Evolutionary conservation across 768 basidiomycete genomes (phyloP).

Genomic region (Pholiota molesta): DNA sequence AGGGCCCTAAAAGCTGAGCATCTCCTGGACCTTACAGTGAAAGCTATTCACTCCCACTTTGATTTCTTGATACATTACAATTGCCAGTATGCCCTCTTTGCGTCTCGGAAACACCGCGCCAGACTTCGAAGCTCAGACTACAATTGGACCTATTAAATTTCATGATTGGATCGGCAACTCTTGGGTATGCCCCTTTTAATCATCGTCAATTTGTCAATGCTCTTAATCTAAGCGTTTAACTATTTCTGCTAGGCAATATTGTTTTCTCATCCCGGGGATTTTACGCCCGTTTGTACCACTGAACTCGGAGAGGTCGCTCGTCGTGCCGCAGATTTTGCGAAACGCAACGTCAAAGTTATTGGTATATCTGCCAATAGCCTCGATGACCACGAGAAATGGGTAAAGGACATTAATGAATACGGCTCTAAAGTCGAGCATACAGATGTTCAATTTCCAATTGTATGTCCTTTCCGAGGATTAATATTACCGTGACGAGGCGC

Average conservation of each 20-base stretch:
- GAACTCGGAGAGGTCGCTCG: constrained; percentile 96
- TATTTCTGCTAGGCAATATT: constrained; percentile 61
- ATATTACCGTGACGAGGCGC: neutral
- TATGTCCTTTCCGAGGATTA: constrained; percentile 37
- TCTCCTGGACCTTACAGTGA: neutral
- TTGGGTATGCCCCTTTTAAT: constrained; percentile 62
- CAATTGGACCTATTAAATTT: constrained; percentile 85
- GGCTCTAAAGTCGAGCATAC: constrained; percentile 74
- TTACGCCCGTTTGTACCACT: constrained; percentile 93
- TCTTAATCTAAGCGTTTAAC: neutral
- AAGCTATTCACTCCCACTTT: neutral
- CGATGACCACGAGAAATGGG: constrained; percentile 84
- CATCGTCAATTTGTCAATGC: neutral
- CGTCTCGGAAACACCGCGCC: constrained; percentile 90
- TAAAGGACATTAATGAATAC: constrained; percentile 82
- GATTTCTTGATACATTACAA: neutral
- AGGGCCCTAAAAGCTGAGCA: neutral
- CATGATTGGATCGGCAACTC: constrained; percentile 90
- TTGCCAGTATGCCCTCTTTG: constrained; percentile 47
- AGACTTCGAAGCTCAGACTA: constrained; percentile 91
- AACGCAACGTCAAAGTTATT: constrained; percentile 91
- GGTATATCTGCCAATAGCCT: constrained; percentile 93
- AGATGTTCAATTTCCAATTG: constrained; percentile 90
- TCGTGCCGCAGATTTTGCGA: constrained; percentile 79
- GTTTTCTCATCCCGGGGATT: constrained; percentile 95